Base-by-base conservation (phyloP, 192 early-diverging fungal species). In the Coemansia sp. region DNA sequence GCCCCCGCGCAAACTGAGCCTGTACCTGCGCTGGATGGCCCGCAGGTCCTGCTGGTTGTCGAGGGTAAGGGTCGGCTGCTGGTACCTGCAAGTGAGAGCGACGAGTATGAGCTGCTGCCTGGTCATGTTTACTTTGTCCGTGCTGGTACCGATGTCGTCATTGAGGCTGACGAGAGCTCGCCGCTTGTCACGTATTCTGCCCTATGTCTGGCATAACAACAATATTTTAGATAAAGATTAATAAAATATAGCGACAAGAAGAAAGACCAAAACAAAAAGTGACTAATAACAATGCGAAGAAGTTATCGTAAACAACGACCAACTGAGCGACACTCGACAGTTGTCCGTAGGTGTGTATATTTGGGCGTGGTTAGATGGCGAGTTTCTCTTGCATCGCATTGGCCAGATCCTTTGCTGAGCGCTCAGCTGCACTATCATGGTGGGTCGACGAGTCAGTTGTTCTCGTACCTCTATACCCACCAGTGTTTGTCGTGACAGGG, bases 1-100 rank as follows among this genome's bases (percentile, higher is more conserved):
- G 63, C 63, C 4, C 66, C 72, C 9, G 70, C 75, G 4, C 67
- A 85, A 23, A 59, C 25, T 1, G 94, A 93, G 57, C 42, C n/a
- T 10, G 68, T 94, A 36, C 69, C 74, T 4, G 84, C 85, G 2
- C 62, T 95, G 15, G 74, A 81, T 8, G 97, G 97, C 1, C 96
- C 97, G 6, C 92, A 89, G 69, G 84, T 99, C 31, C 53, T 99
- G 23, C 86, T 99, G 67, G 94, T 93, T 0, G 93, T 90, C 19
- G 84, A 86, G 23, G 97, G 96, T 7, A 58, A 46, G 7, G 96
- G 94, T n/a, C 29, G 55, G 4, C 29, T 58, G 55, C 29, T 29
- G 25, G 19, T 29, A 10, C 36, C 88, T 32, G 57, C 67, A 5
- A 82, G 73, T 11, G 71, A 65, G 12, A 77, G 66, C 14, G 77